Conservation (phyloP, 1,139 yeast species). For the Geotrichum restrictum region DNA sequence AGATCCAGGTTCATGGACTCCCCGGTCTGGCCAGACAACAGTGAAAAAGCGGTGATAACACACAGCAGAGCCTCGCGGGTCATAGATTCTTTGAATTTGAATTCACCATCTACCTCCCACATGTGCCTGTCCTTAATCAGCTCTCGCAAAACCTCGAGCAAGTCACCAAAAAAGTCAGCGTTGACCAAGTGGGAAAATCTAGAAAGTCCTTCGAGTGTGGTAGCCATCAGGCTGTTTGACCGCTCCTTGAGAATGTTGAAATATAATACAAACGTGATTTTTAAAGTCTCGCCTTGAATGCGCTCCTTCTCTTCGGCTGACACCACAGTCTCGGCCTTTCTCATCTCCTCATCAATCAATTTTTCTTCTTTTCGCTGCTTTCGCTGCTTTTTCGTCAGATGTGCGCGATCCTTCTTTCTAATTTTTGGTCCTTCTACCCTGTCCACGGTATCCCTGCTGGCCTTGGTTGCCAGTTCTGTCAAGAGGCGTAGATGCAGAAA, state of each 20-base stretch:
- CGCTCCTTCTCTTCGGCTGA: conserved; percentile 83
- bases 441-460: conserved; percentile 58
- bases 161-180: conserved; percentile 86
- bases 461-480: conserved; percentile 56
- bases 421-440: conserved; percentile 49
- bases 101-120: conserved; percentile 41
- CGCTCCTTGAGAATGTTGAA: conserved; percentile 68
- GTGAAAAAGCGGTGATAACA: conserved; percentile 84
- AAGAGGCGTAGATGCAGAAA: conserved; percentile 69
- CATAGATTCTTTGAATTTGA: conserved; percentile 40
- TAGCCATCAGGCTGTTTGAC: conserved; percentile 68
- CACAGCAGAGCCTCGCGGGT: conserved; percentile 73
- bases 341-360: conserved; percentile 82
- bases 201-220: conserved; percentile 87
- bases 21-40: conserved; percentile 67
- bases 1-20: conserved; percentile 42
- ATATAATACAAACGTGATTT: conserved; percentile 65
- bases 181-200: conserved; percentile 89
- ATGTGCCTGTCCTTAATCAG: conserved; percentile 50
- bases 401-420: conserved; percentile 83
- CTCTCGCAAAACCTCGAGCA: conserved; percentile 83
- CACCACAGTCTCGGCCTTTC: conserved; percentile 79
- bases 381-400: conserved; percentile 79
- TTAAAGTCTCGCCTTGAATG: conserved; percentile 78
- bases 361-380: conserved; percentile 83